Conservation (phyloP, 108 stramenopile species). For the Cylindrotheca fusiformis region DNA sequence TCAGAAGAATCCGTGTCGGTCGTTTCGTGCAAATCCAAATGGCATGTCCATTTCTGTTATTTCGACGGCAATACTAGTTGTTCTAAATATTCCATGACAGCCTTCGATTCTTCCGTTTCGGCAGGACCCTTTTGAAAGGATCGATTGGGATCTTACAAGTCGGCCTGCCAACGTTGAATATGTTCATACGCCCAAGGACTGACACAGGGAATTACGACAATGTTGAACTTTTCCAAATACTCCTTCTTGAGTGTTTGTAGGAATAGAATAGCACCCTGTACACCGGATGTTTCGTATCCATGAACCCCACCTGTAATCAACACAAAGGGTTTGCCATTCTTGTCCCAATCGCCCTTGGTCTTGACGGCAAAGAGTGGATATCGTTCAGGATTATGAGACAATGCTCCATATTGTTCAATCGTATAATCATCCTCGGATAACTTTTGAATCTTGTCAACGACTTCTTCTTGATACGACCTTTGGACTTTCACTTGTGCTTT, state of each 20-base stretch:
- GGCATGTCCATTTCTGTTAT: slow-evolving; percentile 43
- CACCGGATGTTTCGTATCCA: slow-evolving; percentile 79
- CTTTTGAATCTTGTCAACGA: slow-evolving; percentile 25
- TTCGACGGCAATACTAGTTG: slow-evolving; percentile 17
- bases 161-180: slow-evolving; percentile 62
- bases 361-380: slow-evolving; percentile 47
- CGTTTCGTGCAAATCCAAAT: slow-evolving; percentile 78
- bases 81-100: slow-evolving; percentile 43
- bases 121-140: slow-evolving; percentile 35
- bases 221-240: slow-evolving; percentile 45
- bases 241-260: slow-evolving; percentile 23
- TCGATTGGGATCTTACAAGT: slow-evolving; percentile 57
- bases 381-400: slow-evolving; percentile 18
- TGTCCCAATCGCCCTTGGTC: slow-evolving; percentile 5
- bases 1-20: slow-evolving; percentile 78
- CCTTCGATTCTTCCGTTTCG: slow-evolving; percentile 43
- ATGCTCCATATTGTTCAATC: slow-evolving; percentile 46
- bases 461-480: slow-evolving; percentile 55
- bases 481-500: slow-evolving; percentile 22
- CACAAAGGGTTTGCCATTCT: slow-evolving; percentile 27
- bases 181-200: slow-evolving; percentile 71
- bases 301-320: slow-evolving; percentile 78
- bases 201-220: slow-evolving; percentile 58
- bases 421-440: neutral
- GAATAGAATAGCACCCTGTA: slow-evolving; percentile 64